Base-by-base conservation (phyloP, 1,284 basidiomycete genomes). In the Lignosus rhinocerotis region DNA sequence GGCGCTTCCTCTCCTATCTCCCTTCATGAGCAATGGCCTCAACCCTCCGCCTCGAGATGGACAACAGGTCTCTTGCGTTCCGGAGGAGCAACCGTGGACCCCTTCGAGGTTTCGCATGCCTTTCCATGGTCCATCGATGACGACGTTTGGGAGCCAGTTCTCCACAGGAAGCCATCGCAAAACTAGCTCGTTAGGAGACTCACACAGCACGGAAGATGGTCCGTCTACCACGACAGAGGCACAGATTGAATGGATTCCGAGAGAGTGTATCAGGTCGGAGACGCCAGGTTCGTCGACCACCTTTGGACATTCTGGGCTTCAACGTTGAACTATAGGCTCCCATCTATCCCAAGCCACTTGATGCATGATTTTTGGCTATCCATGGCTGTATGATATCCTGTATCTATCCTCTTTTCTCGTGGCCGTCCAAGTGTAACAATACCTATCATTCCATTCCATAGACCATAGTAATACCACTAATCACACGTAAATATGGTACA, bases 1-100 rank as follows among this genome's bases (percentile, higher is more conserved):
- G 2, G n/a, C 52, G 14, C 54, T 49, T 14, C 56, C 51, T 5
- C 36, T 25, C 57, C 34, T 30, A 21, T 32, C 17, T 49, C 55
- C 33, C 39, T 10, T 17, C 42, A 48, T 39, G 53, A n/a, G 49
- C 2, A 42, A 31, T 30, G 58, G 62, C 19, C 57, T 64, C 8
- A 54, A 19, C 6, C 69, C 67, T 0, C 62, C 69, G 1, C 69
- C 69, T 11, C 67, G 67, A 10, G 55, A 12, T 31, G 58, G 31
- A 38, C 47, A 16, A 56, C 56, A 38, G 33, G 58, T 42, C 45
- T 34, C 51, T 25, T 25, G 25, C 14, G 51, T 42, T 30, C 25
- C 60, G 11, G 50, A 47, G 25, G 59, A 63, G 33, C 21, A 50
- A 19, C 17, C 56, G 44, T 48, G 47, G 19, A 17, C 52, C 7